Evolutionary conservation across 2,329 filamentous ascomycete genomes (phyloP).

Genomic region (Curvularia lunata): DNA sequence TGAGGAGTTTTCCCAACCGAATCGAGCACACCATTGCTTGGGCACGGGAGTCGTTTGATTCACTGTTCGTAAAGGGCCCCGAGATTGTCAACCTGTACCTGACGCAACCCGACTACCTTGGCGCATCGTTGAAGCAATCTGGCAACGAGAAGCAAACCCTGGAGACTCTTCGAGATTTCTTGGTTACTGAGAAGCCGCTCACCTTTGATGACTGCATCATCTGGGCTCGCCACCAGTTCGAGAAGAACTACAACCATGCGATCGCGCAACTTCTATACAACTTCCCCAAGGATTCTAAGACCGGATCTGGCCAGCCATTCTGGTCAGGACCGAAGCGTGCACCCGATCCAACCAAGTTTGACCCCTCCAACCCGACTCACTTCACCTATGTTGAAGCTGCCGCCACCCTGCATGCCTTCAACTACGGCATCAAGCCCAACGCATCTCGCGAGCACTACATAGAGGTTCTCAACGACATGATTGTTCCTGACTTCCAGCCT

Average conservation of each 20-base stretch:
- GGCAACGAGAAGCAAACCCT: constrained; percentile 94
- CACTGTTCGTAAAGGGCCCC: constrained; percentile 88
- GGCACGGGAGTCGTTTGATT: constrained; percentile 95
- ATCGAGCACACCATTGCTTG: constrained; percentile 99
- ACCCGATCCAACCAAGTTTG: constrained; percentile 88
- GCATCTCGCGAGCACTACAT: constrained; percentile 74
- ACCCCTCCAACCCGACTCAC: constrained; percentile 82
- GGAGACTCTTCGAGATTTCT: constrained; percentile 85
- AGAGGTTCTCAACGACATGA: constrained; percentile 86
- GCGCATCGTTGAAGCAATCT: constrained; percentile 85
- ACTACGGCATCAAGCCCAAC: constrained; percentile 94
- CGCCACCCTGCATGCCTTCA: constrained; percentile 94
- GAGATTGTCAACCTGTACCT: constrained; percentile 95
- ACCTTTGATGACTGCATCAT: constrained; percentile 96
- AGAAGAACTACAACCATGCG: constrained; percentile 95
- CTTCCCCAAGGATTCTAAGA: constrained; percentile 92
- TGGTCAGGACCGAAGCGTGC: constrained; percentile 99
- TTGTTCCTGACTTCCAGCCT: constrained; percentile 92
- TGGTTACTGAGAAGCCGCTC: constrained; percentile 89
- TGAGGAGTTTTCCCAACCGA: constrained; percentile 95
- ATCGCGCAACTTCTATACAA: constrained; percentile 96
- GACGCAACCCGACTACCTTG: constrained; percentile 87
- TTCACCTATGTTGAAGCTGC: constrained; percentile 86
- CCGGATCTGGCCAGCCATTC: constrained; percentile 87
- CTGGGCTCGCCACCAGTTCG: constrained; percentile 92